Evolutionary conservation across 768 basidiomycete genomes (phyloP), one percentile per base, ranked within the genome.

Genomic region (Pulveroboletus sp.): DNA sequence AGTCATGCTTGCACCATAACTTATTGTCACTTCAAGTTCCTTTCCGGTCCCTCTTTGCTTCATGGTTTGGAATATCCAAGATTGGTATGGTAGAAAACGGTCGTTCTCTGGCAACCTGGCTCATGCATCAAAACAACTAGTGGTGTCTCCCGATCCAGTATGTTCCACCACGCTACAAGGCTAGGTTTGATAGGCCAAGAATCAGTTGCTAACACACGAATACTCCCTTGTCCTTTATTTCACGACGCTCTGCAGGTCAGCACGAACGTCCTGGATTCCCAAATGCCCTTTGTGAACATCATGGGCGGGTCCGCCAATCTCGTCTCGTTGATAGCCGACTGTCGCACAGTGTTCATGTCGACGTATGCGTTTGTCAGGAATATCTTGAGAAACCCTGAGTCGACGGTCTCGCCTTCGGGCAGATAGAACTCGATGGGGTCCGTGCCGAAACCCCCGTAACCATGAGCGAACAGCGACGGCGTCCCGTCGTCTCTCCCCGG

Each of bases 381-480:
- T 8, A 61, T 16, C 27, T 58, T 62, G 50, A 61, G 56, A 31
- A 61, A 62, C 9, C 53, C 57, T 2, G 60, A 59, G 45, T 61
- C 60, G 10, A n/a, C 43, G 6, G 38, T 11, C 11, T 34, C 12
- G 14, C 26, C 49, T 0, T 22, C 14, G 7, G 50, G 48, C 1
- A 58, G 50, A 43, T 53, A 53, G n/a, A 61, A 53, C 36, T 61
- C 49, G 45, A 62, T 51, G 9, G 60, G 42, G 27, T 62, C 27
- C 4, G 53, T 59, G 14, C 60, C 56, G n/a, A 59, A 61, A 10
- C 29, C 60, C 4, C 60, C 60, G 19, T 59, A 59, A 34, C 60
- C 60, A 19, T 48, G 44, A 5, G 60, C 47, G 27, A 61, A 59
- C 36, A 53, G 11, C 12, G 60, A 62, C 8, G 60, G 60, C 0